Percentiles rank a stretch among this genome's conserved stretches.
phyloP scores from a whole-genome alignment of 2,329 filamentous ascomycete genomes.

The Alternaria hordeiaustralica region DNA sequence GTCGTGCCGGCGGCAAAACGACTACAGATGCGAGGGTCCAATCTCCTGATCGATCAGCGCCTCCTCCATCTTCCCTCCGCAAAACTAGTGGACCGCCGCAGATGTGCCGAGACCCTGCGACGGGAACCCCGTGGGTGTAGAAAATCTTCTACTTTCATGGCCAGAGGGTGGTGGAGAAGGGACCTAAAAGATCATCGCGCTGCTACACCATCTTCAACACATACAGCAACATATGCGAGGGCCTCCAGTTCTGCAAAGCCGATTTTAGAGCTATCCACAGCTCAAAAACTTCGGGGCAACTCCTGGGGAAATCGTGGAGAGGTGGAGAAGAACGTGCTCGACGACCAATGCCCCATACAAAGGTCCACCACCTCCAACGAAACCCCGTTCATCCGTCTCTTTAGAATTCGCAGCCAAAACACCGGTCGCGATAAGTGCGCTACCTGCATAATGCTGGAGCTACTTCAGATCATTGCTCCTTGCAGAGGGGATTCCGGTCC shows the following conservation, averaged over 20 bases:
- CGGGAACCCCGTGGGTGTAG: constrained; percentile 14
- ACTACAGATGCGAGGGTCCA: constrained; percentile 13
- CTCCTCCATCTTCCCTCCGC: constrained; percentile 13
- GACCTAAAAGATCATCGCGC: constrained; percentile 3
- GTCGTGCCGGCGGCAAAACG: constrained; percentile 8
- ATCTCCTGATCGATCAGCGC: constrained; percentile 8
- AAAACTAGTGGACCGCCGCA: constrained; percentile 22
- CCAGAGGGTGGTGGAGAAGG: not conserved
- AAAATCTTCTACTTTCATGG: constrained; percentile 4
- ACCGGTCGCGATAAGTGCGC: not conserved
- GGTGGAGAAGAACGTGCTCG: constrained; percentile 4
- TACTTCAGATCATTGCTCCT: constrained; percentile 7
- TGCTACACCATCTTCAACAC: not conserved
- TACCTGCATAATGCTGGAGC: not conserved
- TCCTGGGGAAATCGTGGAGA: constrained; percentile 10
- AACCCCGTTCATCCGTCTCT: constrained; percentile 8
- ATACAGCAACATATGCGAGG: constrained; percentile 5
- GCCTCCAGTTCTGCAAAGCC: not conserved
- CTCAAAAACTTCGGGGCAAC: not conserved
- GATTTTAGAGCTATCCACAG: not conserved
- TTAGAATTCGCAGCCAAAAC: constrained; percentile 1
- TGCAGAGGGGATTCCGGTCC: constrained; percentile 5
- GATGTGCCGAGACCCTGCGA: constrained; percentile 17
- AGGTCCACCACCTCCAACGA: not conserved
- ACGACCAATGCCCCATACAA: not conserved